Evolutionary conservation across 2,329 filamentous ascomycete species (phyloP).

Genomic region (Exserohilum rostratum): DNA sequence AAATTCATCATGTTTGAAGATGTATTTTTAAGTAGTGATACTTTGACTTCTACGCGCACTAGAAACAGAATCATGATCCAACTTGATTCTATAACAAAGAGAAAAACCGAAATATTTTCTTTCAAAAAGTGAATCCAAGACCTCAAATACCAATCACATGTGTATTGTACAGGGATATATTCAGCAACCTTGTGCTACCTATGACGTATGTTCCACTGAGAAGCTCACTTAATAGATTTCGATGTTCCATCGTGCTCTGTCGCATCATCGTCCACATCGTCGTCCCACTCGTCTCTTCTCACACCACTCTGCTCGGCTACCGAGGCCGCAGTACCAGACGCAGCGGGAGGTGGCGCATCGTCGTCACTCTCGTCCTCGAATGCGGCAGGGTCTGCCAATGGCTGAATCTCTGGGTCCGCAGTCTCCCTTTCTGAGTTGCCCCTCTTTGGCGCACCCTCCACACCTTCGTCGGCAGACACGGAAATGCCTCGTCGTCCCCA

Average conservation of each 20-base stretch:
- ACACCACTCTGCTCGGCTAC: slow-evolving; percentile 38
- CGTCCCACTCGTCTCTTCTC: slow-evolving; percentile 49
- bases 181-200: background rate
- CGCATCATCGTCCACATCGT: slow-evolving; percentile 46
- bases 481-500: slow-evolving; percentile 66
- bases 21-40: no score
- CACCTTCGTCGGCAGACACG: slow-evolving; percentile 63
- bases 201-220: background rate
- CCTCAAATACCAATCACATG: no score
- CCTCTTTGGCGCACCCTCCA: slow-evolving; percentile 43
- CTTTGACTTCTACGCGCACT: no score
- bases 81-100: no score
- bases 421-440: slow-evolving; percentile 21
- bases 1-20: no score
- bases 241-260: slow-evolving; percentile 33
- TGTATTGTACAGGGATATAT: background rate
- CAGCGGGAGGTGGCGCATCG: slow-evolving; percentile 38
- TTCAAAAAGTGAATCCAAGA: no score
- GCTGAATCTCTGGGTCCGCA: slow-evolving; percentile 42
- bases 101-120: no score
- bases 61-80: no score
- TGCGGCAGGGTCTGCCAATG: slow-evolving; percentile 54
- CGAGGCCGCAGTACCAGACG: slow-evolving; percentile 10
- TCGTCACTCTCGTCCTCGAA: slow-evolving; percentile 56
- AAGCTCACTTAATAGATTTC: slow-evolving; percentile 15